phyloP scores from a whole-genome alignment of 805 yeast species.

The Ogataea paraovalis region DNA sequence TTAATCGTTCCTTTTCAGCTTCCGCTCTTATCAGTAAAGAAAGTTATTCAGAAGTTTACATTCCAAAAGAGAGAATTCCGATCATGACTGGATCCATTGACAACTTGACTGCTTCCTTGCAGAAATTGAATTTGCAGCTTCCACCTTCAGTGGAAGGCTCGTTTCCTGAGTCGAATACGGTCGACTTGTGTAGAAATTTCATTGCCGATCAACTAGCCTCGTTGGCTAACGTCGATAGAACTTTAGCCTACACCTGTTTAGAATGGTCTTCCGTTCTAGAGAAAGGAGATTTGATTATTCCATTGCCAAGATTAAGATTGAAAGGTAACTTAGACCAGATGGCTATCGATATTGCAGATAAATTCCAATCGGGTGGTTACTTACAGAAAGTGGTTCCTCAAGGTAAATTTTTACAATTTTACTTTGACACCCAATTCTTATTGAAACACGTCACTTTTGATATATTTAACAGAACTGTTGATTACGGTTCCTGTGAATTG shows the following conservation, averaged over 20 bases:
- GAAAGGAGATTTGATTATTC: conserved; percentile 89
- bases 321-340: conserved; percentile 77
- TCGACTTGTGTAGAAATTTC: conserved; percentile 86
- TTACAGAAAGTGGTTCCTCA: conserved; percentile 70
- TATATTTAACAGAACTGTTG: conserved; percentile 52
- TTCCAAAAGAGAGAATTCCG: conserved; percentile 4
- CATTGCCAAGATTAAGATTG: conserved; percentile 85
- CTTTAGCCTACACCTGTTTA: conserved; percentile 73
- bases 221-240: conserved; percentile 67
- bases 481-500: conserved; percentile 71
- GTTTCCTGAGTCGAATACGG: conserved; percentile 72
- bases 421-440: conserved; percentile 64
- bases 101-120: conserved; percentile 21
- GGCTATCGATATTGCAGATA: conserved; percentile 73
- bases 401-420: conserved; percentile 91
- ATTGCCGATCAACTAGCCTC: conserved; percentile 73
- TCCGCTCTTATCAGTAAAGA: no score
- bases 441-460: conserved; percentile 68
- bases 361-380: conserved; percentile 69
- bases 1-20: background rate
- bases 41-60: conserved; percentile 11
- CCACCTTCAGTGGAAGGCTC: conserved; percentile 56
- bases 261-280: conserved; percentile 85
- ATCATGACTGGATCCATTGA: conserved; percentile 26
- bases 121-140: conserved; percentile 22